A percentile compares a stretch with the other conserved stretches of the same genome.
phyloP scores from a whole-genome alignment of 2,329 filamentous ascomycete genomes.

The Alternaria sp. region DNA sequence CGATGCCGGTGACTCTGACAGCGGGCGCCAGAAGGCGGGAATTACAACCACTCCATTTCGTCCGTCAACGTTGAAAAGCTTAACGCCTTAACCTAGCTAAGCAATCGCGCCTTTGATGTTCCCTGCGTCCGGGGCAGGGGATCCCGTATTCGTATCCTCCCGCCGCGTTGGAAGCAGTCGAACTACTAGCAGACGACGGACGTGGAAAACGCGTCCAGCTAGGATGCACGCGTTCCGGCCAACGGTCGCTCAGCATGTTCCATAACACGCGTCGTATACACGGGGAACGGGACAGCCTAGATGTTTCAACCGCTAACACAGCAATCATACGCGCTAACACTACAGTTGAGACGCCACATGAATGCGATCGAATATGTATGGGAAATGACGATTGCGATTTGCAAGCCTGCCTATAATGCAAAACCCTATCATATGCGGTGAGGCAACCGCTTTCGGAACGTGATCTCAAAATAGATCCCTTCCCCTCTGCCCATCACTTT shows the following conservation, averaged over 20 bases:
- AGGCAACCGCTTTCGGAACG: slow-evolving; percentile 1
- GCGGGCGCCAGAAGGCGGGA: background rate
- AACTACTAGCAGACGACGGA: background rate
- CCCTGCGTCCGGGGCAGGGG: background rate
- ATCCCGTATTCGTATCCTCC: slow-evolving; percentile 7
- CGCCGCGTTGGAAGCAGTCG: background rate
- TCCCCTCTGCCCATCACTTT: slow-evolving; percentile 10
- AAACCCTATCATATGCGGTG: slow-evolving; percentile 4
- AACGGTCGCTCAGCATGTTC: slow-evolving; percentile 2
- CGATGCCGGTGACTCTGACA: background rate
- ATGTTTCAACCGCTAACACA: background rate
- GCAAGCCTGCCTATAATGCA: background rate
- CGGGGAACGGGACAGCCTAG: background rate
- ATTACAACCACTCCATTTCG: background rate
- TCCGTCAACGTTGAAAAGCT: background rate
- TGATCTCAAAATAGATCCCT: slow-evolving; percentile 16
- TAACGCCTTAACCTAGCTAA: background rate
- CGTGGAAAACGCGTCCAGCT: background rate
- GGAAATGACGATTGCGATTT: slow-evolving; percentile 11
- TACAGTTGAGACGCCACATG: background rate
- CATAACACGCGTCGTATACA: background rate
- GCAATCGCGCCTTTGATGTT: background rate
- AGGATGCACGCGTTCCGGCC: background rate
- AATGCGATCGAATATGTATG: slow-evolving; percentile 8
- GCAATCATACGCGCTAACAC: slow-evolving; percentile 3